These are phyloP conservation scores for Prototheca wickerhamii DNA, from an alignment of 163 green algal genomes.

Conservation along the genomic window DNA sequence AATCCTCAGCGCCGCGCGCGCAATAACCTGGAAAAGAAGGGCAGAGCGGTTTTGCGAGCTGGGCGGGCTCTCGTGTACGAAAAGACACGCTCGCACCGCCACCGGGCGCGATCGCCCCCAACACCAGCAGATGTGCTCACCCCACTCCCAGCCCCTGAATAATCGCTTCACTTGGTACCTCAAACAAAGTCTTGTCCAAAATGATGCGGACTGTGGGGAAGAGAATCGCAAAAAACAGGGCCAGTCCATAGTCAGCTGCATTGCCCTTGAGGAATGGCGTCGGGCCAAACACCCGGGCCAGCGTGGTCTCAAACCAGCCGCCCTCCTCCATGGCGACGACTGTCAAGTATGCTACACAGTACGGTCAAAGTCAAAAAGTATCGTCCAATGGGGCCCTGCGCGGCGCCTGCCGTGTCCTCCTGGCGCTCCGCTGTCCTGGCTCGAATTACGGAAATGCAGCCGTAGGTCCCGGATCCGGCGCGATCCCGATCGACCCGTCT, in stretches of 20 bases:
- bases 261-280: conserved; percentile 10
- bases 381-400: no score
- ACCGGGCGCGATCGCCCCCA: no score
- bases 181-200: conserved; percentile 16
- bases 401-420: no score
- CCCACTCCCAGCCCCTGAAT: not conserved
- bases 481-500: not conserved
- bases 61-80: no score
- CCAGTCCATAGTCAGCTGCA: conserved; percentile 15
- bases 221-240: conserved; percentile 10
- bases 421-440: no score
- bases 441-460: no score
- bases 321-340: not conserved
- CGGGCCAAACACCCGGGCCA: not conserved
- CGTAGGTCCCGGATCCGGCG: no score
- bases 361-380: no score
- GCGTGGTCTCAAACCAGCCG: not conserved
- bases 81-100: no score
- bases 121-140: no score
- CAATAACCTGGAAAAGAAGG: conserved; percentile 13
- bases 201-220: conserved; percentile 23
- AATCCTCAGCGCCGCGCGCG: conserved; percentile 7
- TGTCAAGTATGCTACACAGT: no score
- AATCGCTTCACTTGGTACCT: conserved; percentile 7
- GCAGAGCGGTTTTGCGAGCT: no score